Evolutionary conservation across 208 protist species (phyloP), one percentile per base, ranked within the genome.

Genomic region (Trypanosoma platydactyli): DNA sequence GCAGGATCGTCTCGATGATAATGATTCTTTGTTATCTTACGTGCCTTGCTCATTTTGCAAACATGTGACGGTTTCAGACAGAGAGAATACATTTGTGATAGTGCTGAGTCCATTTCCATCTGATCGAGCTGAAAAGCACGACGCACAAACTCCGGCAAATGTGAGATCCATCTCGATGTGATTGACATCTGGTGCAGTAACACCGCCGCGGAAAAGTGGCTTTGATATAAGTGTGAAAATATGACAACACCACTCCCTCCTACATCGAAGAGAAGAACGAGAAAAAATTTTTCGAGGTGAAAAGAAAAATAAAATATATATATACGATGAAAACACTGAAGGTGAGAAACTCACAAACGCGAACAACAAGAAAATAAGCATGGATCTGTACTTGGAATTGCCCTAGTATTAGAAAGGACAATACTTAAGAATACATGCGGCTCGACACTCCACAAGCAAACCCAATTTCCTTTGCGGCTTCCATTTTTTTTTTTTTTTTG

Each of bases 1-100:
- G 96, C 97, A 12, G 97, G 97, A 68, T 98, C 97, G 77, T 99
- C 97, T 44, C 97, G 84, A 38, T 97, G 90, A 83, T 97, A 98
- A 64, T 98, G 96, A 58, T 98, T 97, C 81, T 98, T 99, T 27
- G 97, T 98, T 83, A 98, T 94, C 79, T 92, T 95, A 25, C 89
- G 81, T 25, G 86, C 86, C 33, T 77, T 86, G 65, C 88, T 93
- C 85, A 93, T 90, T 70, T 91, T 92, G 64, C 77, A 89, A 46
- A 95, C 90, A n/a, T 91, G 60, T 0, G 84, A 89, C 6, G 92
- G 92, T 20, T 81, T 79, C 27, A 81, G 74, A 52, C 80, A 86
- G 45, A 97, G 75, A 7, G 81, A 91, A 58, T 90, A 95, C 90
- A 97, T 97, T 49, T 97, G 92, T 40, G 89, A 89, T 40, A 97